These are phyloP conservation scores for Xerocomus alliaceus DNA, from an alignment of 1,284 basidiomycete species.

Conservation along the genomic window DNA sequence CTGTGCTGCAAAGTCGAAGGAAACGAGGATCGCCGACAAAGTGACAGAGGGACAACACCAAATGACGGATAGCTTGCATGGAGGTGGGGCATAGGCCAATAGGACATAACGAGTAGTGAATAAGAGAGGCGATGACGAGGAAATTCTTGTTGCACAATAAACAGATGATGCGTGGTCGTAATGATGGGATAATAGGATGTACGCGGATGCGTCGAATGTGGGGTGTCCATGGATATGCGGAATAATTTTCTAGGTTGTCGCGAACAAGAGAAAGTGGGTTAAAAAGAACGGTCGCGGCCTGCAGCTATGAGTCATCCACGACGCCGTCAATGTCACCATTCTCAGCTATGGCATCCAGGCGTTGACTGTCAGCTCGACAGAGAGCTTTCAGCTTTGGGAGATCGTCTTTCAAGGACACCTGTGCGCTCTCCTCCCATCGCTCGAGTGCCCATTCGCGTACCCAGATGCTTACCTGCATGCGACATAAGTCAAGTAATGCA, in stretches of 20 bases:
- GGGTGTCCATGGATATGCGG: conserved; percentile 41
- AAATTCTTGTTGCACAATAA: conserved; percentile 43
- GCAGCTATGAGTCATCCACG: conserved; percentile 32
- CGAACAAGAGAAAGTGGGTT: background rate
- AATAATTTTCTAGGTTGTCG: conserved; percentile 28
- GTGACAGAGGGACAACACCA: conserved; percentile 17
- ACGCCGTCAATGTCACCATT: conserved; percentile 21
- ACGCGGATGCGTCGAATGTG: conserved; percentile 28
- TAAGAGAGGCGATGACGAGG: conserved; percentile 27
- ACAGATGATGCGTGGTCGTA: conserved; percentile 34
- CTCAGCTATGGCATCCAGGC: conserved; percentile 33
- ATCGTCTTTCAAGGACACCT: conserved; percentile 59
- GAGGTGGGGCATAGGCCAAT: conserved; percentile 20
- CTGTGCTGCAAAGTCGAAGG: conserved; percentile 11
- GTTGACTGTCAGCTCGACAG: conserved; percentile 49
- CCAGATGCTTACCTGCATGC: conserved; percentile 60
- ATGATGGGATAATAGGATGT: conserved; percentile 34
- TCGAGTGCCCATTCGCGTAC: conserved; percentile 68
- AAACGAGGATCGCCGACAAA: conserved; percentile 22
- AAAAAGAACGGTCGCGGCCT: background rate
- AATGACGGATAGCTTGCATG: conserved; percentile 9
- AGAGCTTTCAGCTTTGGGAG: conserved; percentile 60
- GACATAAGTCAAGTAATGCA: background rate
- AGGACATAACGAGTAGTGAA: conserved; percentile 30
- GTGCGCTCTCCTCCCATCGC: conserved; percentile 61